A percentile compares a stretch with the other conserved stretches of the same genome.
These are phyloP conservation scores for Termitomyces sp. DNA, from an alignment of 768 basidiomycete species.

Conservation along the genomic window DNA sequence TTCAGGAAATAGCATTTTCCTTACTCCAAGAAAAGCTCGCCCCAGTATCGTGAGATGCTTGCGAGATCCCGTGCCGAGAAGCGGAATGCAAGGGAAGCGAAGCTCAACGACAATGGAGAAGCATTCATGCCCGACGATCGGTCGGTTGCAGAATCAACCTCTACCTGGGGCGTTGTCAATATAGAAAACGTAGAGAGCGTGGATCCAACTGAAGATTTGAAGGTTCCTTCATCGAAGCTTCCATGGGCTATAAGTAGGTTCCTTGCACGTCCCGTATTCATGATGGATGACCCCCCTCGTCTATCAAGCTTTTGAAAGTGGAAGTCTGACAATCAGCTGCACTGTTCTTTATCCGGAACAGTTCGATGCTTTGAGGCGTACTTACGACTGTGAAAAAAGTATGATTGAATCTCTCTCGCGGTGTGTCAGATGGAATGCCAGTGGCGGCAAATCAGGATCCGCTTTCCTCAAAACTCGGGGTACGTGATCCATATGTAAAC, in stretches of 20 bases:
- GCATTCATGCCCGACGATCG: conserved; percentile 91
- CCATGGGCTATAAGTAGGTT: conserved; percentile 79
- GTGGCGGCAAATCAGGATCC: conserved; percentile 94
- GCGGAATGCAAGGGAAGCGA: conserved; percentile 57
- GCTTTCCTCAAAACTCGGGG: conserved; percentile 96
- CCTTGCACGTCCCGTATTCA: background rate
- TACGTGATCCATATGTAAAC: conserved; percentile 25
- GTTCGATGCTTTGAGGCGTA: conserved; percentile 89
- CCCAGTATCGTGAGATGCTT: conserved; percentile 79
- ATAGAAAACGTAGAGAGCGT: conserved; percentile 62
- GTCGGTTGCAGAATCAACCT: conserved; percentile 77
- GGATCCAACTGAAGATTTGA: conserved; percentile 75
- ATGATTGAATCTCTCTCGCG: conserved; percentile 92
- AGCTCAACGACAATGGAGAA: conserved; percentile 65
- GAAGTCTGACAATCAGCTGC: conserved; percentile 87
- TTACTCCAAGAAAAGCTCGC: conserved; percentile 49
- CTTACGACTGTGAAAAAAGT: conserved; percentile 91
- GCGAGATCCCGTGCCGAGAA: conserved; percentile 76
- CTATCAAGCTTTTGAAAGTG: conserved; percentile 81
- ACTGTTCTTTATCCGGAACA: conserved; percentile 95
- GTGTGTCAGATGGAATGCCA: conserved; percentile 95
- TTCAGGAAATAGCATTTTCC: background rate
- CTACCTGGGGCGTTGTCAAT: conserved; percentile 92
- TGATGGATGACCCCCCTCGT: background rate
- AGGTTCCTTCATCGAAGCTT: conserved; percentile 71